Conservation (phyloP, 2,329 filamentous ascomycete species). For the Beauveria asiatica region DNA sequence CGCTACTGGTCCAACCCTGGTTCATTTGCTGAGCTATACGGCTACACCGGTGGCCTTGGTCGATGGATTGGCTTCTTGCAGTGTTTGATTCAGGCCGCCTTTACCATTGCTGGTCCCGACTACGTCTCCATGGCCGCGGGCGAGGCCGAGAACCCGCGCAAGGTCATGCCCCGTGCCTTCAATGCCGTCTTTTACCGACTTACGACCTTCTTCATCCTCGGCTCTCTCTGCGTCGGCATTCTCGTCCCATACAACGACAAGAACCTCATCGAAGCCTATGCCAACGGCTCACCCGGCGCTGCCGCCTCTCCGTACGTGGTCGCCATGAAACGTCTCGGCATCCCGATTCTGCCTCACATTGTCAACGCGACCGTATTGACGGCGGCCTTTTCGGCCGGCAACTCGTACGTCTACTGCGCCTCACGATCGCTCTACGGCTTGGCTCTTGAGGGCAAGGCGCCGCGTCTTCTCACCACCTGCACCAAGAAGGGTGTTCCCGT, state of each 20-base stretch:
- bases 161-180: conserved; percentile 63
- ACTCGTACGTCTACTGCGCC: conserved; percentile 56
- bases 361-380: conserved; percentile 66
- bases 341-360: conserved; percentile 57
- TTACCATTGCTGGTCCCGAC: conserved; percentile 60
- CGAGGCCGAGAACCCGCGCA: conserved; percentile 62
- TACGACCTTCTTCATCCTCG: conserved; percentile 66
- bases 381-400: conserved; percentile 58
- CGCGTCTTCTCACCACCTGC: conserved; percentile 49
- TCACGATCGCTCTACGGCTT: conserved; percentile 61
- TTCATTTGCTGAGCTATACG: conserved; percentile 57
- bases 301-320: conserved; percentile 61
- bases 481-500: conserved; percentile 61
- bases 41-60: conserved; percentile 54
- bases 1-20: conserved; percentile 58
- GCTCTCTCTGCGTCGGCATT: conserved; percentile 63
- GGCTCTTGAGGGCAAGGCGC: conserved; percentile 60
- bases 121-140: conserved; percentile 62
- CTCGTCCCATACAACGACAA: conserved; percentile 61
- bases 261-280: conserved; percentile 52
- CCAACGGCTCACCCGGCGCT: conserved; percentile 51
- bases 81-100: conserved; percentile 63
- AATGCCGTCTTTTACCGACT: conserved; percentile 74
- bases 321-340: conserved; percentile 58
- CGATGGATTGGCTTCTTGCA: conserved; percentile 67